Evolutionary conservation across 306 rosid genomes (phyloP), one percentile per base, ranked within the genome.

Genomic region (Spatholobus suberectus): DNA sequence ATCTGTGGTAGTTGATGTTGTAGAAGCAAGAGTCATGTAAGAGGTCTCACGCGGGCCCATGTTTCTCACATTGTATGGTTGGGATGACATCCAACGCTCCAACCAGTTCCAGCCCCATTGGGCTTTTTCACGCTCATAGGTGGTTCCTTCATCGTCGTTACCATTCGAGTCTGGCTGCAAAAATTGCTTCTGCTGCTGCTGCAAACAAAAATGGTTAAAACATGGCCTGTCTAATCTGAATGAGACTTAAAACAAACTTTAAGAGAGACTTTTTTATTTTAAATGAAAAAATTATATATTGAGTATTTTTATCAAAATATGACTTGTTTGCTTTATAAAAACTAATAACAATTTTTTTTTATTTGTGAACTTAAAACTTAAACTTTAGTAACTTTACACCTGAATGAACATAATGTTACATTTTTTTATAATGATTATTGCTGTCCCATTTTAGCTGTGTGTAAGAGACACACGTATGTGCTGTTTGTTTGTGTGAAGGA

Each of bases 71-170:
- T 85, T 63, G 73, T 81, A 1, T 20, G 96, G 96, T 24, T 96
- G 93, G 1, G 96, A 87, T 21, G 96, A 86, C 97, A 93, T 95
- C 99, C 97, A 93, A 58, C 86, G 87, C 74, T 95, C 97, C 6
- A 93, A 90, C 97, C 96, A 96, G 74, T 90, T 92, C 97, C 99
- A 93, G 66, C 96, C 98, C 94, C 94, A 88, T n/a, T 88, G 92
- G 29, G 76, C 74, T 75, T 90, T 92, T 8, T 92, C 96, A 0
- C 20, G 70, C 41, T 78, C 90, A 15, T 82, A 54, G 83, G 40
- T 20, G 55, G 11, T 40, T 76, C 83, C 86, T 20, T 71, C 49
- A 4, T 86, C 91, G 18, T 62, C 90, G 8, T 62, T 75, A 8
- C 55, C 70, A 35, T 83, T 57, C 5, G 67, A 44, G 6, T 68